Evolutionary conservation across 78 protist genomes (phyloP).

Genomic region (Dictyostelium capitatum): DNA sequence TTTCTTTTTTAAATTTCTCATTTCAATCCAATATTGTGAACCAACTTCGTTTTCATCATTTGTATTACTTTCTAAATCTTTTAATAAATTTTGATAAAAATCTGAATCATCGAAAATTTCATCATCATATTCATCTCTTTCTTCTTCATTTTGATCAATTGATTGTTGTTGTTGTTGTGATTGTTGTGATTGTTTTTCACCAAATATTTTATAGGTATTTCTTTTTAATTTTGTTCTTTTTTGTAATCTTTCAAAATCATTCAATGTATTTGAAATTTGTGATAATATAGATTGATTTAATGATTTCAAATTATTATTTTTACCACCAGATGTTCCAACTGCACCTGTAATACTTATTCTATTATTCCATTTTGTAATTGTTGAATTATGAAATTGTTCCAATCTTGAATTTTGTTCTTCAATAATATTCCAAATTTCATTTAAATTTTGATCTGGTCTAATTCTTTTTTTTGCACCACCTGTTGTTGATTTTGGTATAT

Average conservation of each 20-base stretch:
- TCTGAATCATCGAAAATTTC: slow-evolving; percentile 71
- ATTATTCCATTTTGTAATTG: slow-evolving; percentile 53
- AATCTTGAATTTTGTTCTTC: slow-evolving; percentile 51
- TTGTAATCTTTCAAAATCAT: slow-evolving; percentile 52
- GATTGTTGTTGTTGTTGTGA: not conserved
- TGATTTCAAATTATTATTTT: slow-evolving; percentile 36
- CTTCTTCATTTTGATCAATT: not conserved
- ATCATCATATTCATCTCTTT: slow-evolving; percentile 32
- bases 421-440: slow-evolving; percentile 25
- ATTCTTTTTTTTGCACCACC: slow-evolving; percentile 4
- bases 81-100: slow-evolving; percentile 56
- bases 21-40: slow-evolving; percentile 57
- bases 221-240: slow-evolving; percentile 49
- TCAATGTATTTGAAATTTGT: slow-evolving; percentile 60
- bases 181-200: slow-evolving; percentile 26
- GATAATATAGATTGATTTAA: slow-evolving; percentile 54
- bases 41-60: slow-evolving; percentile 27
- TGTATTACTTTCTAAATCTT: slow-evolving; percentile 8
- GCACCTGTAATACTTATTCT: slow-evolving; percentile 21
- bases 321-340: not conserved
- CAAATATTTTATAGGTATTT: slow-evolving; percentile 14
- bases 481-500: not conserved
- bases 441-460: slow-evolving; percentile 14
- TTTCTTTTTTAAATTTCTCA: slow-evolving; percentile 41
- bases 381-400: not conserved